Base-by-base conservation (phyloP, 345 rosid species). In the Citrus inodora region DNA sequence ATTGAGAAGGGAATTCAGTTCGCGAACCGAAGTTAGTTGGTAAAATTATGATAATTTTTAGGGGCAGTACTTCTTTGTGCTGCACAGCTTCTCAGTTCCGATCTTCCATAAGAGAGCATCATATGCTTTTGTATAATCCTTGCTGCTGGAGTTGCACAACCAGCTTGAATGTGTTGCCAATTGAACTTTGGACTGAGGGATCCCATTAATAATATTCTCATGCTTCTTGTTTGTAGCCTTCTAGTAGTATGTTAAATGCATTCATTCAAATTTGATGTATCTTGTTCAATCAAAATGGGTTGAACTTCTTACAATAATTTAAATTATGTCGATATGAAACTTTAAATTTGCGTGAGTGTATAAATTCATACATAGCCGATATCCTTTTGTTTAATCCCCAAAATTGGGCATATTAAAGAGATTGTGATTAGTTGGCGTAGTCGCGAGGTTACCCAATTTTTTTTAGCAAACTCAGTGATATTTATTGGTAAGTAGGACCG, bases 1-100 rank as follows among this genome's bases (percentile, higher is more conserved):
- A 83, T 83, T 11, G 86, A 85, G 58, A 83, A 85, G 59, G 89
- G 88, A 64, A 72, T 85, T 37, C 76, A 81, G 78, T 85, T 85
- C 48, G 89, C 86, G 77, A 79, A 79, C 83, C 86, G 81, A 66
- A 76, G 27, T 53, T 76, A 76, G 48, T 22, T 14, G 32, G 37
- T 17, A 66, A 11, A 53, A 30, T 66, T 66, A 32, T 40, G 35
- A 13, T 27, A 8, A 4, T 33, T 24, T 24, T 55, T 66, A 24
- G 65, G 63, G 46, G 13, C 17, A 28, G 55, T 55, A 16, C 5
- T 70, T 48, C 17, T 9, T 42, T 16, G 3, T 32, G 24, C 25
- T 24, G 35, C 35, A 33, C 35, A 33, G 30, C 8, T 32, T 17
- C 21, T 10, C 37, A 53, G 7, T 76, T 10, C 37, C 33, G 9